Evolutionary conservation across 2,329 filamentous ascomycete genomes (phyloP).

Genomic region (Alternaria ventricosa): DNA sequence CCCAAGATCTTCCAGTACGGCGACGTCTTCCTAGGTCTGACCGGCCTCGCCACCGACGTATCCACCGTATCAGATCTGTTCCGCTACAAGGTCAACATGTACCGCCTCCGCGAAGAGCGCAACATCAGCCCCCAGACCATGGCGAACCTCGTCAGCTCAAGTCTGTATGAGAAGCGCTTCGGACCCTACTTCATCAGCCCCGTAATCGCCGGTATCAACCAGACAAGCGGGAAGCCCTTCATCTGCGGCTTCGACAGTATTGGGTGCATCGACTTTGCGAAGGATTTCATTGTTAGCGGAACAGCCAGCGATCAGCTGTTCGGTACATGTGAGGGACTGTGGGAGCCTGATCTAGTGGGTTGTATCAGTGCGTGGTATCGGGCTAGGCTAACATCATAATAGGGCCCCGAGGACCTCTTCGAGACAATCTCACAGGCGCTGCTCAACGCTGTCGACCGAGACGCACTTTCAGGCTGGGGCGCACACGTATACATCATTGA

Average conservation of each 20-base stretch:
- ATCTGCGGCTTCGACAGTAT: conserved; percentile 99
- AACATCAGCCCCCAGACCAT: conserved; percentile 93
- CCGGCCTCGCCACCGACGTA: conserved; percentile 95
- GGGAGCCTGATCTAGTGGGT: conserved; percentile 91
- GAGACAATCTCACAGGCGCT: conserved; percentile 97
- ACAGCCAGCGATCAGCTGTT: conserved; percentile 98
- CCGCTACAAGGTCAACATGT: conserved; percentile 99
- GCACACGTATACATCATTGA: conserved; percentile 99
- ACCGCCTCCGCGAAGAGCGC: conserved; percentile 96
- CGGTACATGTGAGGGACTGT: conserved; percentile 96
- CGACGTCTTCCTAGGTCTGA: conserved; percentile 93
- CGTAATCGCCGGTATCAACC: conserved; percentile 92
- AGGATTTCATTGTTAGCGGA: conserved; percentile 98
- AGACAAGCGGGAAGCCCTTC: conserved; percentile 92
- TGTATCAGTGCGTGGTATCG: neutral
- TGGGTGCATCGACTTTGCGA: conserved; percentile 98
- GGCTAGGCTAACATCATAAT: conserved; percentile 11
- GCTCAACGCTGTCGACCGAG: conserved; percentile 93
- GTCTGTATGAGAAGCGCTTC: conserved; percentile 93
- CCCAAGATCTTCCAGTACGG: conserved; percentile 99
- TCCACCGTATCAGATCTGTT: conserved; percentile 94
- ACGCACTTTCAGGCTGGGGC: conserved; percentile 96
- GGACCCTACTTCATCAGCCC: conserved; percentile 96
- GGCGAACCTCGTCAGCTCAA: conserved; percentile 86
- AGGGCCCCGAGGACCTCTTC: conserved; percentile 93